phyloP scores from a whole-genome alignment of 768 basidiomycete species.

The Termitomyces sp. region DNA sequence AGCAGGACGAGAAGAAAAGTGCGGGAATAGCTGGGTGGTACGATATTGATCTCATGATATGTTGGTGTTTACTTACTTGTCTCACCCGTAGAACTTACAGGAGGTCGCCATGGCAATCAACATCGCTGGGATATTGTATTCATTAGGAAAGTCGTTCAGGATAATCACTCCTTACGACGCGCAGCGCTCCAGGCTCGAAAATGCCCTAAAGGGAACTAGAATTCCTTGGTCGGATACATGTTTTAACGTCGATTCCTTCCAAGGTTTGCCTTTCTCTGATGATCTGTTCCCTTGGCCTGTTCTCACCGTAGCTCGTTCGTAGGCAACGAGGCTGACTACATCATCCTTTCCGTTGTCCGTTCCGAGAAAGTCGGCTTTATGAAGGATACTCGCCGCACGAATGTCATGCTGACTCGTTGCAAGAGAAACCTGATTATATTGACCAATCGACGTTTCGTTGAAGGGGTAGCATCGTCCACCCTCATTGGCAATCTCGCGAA shows the following conservation, averaged over 20 bases:
- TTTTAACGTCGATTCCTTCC: slow-evolving; percentile 79
- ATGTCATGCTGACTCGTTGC: slow-evolving; percentile 76
- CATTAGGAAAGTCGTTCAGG: slow-evolving; percentile 37
- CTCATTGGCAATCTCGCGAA: slow-evolving; percentile 30
- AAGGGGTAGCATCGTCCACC: slow-evolving; percentile 26
- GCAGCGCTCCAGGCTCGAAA: slow-evolving; percentile 55
- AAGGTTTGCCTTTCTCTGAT: slow-evolving; percentile 42
- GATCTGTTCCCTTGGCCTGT: not conserved
- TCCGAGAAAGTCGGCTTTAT: slow-evolving; percentile 63
- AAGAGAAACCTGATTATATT: slow-evolving; percentile 66
- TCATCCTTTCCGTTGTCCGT: slow-evolving; percentile 71
- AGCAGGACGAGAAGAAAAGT: slow-evolving; percentile 26
- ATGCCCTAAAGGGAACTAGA: slow-evolving; percentile 37
- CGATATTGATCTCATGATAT: slow-evolving; percentile 6
- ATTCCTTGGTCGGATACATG: slow-evolving; percentile 57
- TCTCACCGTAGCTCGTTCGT: not conserved
- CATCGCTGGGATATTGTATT: slow-evolving; percentile 29
- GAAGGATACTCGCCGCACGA: slow-evolving; percentile 51
- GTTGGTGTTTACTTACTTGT: not conserved
- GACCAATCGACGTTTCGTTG: slow-evolving; percentile 50
- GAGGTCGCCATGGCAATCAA: slow-evolving; percentile 46
- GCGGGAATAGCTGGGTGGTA: slow-evolving; percentile 36
- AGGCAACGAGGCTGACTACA: slow-evolving; percentile 76
- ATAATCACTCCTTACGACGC: slow-evolving; percentile 78
- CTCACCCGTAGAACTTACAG: slow-evolving; percentile 42